Base-by-base conservation (phyloP, 257 asterid genomes). In the Forsythia suspensa region DNA sequence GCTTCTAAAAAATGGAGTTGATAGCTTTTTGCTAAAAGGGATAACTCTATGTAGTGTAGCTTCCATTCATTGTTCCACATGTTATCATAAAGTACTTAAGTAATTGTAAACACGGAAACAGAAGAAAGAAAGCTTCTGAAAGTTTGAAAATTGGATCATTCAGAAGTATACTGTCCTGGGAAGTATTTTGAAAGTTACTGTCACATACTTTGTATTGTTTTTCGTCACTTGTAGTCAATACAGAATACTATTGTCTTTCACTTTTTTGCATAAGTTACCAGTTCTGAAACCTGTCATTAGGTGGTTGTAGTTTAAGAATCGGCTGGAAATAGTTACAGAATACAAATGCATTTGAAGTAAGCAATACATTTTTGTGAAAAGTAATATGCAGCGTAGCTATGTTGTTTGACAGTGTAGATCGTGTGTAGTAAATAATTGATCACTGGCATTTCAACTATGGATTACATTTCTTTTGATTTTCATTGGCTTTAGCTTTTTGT, bases 91-190 rank as follows among this genome's bases (percentile, higher is more conserved):
- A n/a, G 42, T 71, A 57, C 73, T 72, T 76, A 55, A 63, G 42
- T 44, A 65, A 48, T 77, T 61, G 66, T 59, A 55, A 59, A 52
- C 29, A 57, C 72, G 67, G 57, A 46, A 29, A 66, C 67, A 46
- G 76, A 72, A 41, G 84, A 75, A 74, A 43, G 70, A 73, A 83
- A 80, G 76, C 82, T 79, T 81, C 77, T n/a, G 46, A 38, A 74
- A 65, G 46, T 12, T 37, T 21, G 87, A 70, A 72, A 76, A 73
- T 76, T 61, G 78, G 77, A 73, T 44, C 76, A 72, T 61, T 63
- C 43, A 41, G 68, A 71, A 70, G 85, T 70, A 74, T 65, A 69
- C 52, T 29, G 10, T 76, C 43, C 52, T 36, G 5, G 72, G 73
- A 73, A 79, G 79, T 81, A 77, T 77, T 77, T 36, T 71, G 67